Base-by-base conservation (phyloP, 106 monocot genomes). In the Dendrobium officinale region DNA sequence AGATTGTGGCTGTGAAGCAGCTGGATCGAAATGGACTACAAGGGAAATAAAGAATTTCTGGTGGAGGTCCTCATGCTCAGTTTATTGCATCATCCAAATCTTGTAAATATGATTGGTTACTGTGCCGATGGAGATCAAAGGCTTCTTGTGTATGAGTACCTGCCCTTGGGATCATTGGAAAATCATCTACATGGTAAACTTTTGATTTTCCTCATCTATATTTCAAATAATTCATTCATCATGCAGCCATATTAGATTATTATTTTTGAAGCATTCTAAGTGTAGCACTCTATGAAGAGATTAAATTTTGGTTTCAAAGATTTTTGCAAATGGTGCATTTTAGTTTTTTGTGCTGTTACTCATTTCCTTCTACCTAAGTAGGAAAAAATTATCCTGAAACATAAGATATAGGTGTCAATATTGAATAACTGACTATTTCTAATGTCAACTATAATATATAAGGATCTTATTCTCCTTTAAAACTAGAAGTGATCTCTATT, bases 61-160 rank as follows among this genome's bases (percentile, higher is more conserved):
- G 85, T 85, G 55, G 85, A 85, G 81, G 85, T 85, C 51, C 80
- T 85, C 68, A 85, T 85, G 85, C 81, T 85, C 19, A 81, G 85
- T 48, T 75, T 85, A 31, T 73, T 85, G 81, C 85, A 85, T 81
- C 85, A 85, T 41, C 77, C 85, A 41, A 85, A 85, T 75, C 85
- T 85, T 58, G 85, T 85, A 42, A 85, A 78, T 73, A 77, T 85
- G 75, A 85, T 85, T 77, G 85, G 85, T 58, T 85, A 85, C 33
- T 85, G 85, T 73, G 80, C 77, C 45, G 81, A 85, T 85, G 85
- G 85, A 44, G 85, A 85, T 24, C 85, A 85, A 47, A 68, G 85
- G 70, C 85, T 85, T 73, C 85, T 85, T 72, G 85, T 85, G 29
- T 85, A 85, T 54, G 85, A 85, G 78, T 85, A 55, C 47, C 77